Conservation (phyloP, 2,329 filamentous ascomycete genomes). For the Botryotinia calthae region DNA sequence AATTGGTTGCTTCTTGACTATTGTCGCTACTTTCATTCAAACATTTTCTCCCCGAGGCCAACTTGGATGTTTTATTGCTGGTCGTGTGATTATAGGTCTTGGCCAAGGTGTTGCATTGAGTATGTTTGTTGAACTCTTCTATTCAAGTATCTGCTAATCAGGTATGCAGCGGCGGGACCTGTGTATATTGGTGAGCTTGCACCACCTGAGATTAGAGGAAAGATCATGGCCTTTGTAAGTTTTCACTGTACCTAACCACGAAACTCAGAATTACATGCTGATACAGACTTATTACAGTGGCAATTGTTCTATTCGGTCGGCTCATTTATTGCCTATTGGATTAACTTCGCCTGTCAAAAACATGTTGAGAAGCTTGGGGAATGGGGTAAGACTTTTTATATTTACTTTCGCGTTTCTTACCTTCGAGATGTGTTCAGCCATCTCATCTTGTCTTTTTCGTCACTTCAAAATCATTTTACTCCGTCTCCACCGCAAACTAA, state of each 20-base stretch:
- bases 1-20: constrained; percentile 60
- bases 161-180: constrained; percentile 56
- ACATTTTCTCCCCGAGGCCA: constrained; percentile 59
- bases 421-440: neutral
- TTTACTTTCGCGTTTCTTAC: neutral
- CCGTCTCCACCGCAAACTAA: neutral
- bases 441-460: neutral
- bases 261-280: neutral
- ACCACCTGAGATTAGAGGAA: constrained; percentile 61
- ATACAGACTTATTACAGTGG: constrained; percentile 42
- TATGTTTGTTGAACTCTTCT: constrained; percentile 36
- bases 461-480: neutral
- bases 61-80: constrained; percentile 65
- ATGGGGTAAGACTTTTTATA: constrained; percentile 47
- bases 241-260: neutral
- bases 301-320: constrained; percentile 65
- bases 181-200: constrained; percentile 70
- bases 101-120: constrained; percentile 65
- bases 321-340: constrained; percentile 34
- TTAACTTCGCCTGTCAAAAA: constrained; percentile 30
- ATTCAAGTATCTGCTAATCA: neutral
- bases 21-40: constrained; percentile 68
- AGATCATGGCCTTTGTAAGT: constrained; percentile 59
- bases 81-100: constrained; percentile 66
- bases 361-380: constrained; percentile 47